phyloP scores from a whole-genome alignment of 2,329 filamentous ascomycete genomes.

The Botrytis porri region DNA sequence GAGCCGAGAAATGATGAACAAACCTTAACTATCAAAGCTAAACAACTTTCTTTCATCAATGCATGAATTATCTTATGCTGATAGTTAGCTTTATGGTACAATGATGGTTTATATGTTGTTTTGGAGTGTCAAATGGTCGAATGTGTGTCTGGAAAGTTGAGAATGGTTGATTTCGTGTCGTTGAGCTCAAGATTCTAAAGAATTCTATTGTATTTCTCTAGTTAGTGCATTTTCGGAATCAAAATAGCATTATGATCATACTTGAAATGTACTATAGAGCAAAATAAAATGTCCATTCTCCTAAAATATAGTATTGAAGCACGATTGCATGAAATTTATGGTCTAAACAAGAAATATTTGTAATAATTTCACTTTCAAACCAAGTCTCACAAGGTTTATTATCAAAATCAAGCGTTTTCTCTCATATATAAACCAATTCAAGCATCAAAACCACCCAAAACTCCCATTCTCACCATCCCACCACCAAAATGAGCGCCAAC shows the following conservation, averaged over 20 bases:
- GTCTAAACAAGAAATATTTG: background rate
- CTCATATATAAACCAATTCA: no score
- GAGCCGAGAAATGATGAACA: background rate
- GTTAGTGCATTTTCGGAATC: background rate
- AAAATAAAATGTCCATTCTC: background rate
- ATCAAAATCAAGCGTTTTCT: background rate
- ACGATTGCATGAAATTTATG: rapidly evolving
- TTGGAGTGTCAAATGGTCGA: background rate
- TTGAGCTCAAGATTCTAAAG: background rate
- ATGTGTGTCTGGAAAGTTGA: background rate
- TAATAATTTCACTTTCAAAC: background rate
- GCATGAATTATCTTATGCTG: rapidly evolving
- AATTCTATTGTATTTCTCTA: no score
- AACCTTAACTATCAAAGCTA: background rate
- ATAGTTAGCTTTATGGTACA: rapidly evolving
- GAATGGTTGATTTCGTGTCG: background rate
- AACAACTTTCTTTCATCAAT: background rate
- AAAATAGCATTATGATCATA: rapidly evolving
- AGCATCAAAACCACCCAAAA: rapidly evolving
- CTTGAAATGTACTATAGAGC: rapidly evolving
- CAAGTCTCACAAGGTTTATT: rapidly evolving
- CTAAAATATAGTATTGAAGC: background rate
- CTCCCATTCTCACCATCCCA: rapidly evolving
- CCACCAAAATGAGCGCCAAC: background rate
- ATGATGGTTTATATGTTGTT: background rate